Conservation (phyloP, 148 eudicot species). For the Fagopyrum esculentum region DNA sequence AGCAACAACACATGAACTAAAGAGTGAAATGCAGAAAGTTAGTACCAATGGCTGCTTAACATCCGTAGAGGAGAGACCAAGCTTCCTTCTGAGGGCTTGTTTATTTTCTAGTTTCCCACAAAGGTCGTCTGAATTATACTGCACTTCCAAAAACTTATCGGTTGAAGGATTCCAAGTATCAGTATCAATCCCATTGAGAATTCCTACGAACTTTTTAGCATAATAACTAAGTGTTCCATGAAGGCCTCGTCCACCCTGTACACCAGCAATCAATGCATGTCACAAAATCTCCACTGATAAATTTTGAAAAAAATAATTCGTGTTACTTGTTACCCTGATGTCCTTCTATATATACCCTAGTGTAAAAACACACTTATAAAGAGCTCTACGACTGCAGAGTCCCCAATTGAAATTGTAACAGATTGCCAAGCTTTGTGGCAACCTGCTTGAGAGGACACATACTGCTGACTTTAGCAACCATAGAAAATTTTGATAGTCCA, state of each 20-base stretch:
- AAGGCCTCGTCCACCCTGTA: constrained; percentile 86
- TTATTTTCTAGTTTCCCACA: constrained; percentile 77
- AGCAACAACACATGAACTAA: background rate
- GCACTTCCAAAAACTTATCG: constrained; percentile 64
- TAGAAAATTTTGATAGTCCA: too few species aligned
- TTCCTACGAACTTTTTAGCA: constrained; percentile 80
- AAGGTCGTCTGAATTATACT: constrained; percentile 64
- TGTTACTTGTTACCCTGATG: background rate
- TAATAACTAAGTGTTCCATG: constrained; percentile 69
- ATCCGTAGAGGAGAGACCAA: constrained; percentile 59
- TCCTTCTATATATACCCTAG: background rate
- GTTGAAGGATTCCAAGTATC: constrained; percentile 93
- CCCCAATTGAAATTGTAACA: background rate
- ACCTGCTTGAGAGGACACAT: background rate
- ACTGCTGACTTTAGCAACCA: background rate
- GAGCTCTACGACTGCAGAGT: background rate
- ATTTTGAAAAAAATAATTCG: background rate
- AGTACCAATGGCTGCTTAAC: constrained; percentile 58
- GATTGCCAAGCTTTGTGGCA: background rate
- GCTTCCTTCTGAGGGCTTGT: constrained; percentile 63
- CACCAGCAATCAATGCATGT: constrained; percentile 8
- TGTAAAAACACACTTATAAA: background rate
- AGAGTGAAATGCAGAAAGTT: background rate
- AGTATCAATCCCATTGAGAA: constrained; percentile 93
- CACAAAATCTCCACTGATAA: background rate